phyloP scores from a whole-genome alignment of 2,329 filamentous ascomycete species.

The Colletotrichum orbiculare region DNA sequence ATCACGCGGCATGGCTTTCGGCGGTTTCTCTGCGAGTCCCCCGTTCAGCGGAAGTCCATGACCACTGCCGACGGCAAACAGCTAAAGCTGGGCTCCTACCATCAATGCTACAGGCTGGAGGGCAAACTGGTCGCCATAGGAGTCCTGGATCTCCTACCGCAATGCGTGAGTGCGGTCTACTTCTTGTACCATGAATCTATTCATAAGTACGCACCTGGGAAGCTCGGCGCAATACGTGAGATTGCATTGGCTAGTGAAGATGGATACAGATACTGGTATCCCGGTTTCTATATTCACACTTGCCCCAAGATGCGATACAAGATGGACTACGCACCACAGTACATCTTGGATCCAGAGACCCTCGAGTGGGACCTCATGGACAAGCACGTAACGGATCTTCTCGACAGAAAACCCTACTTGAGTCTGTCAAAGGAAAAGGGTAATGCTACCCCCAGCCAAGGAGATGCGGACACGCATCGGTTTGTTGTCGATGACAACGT shows the following conservation, averaged over 20 bases:
- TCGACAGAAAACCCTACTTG: constrained; percentile 68
- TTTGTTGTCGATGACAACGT: constrained; percentile 38
- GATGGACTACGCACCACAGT: constrained; percentile 80
- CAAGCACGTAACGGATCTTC: constrained; percentile 57
- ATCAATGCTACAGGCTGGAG: constrained; percentile 85
- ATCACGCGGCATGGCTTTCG: constrained; percentile 73
- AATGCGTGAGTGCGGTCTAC: constrained; percentile 84
- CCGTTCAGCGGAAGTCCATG: constrained; percentile 62
- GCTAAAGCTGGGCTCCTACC: constrained; percentile 75
- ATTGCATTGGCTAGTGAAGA: constrained; percentile 75
- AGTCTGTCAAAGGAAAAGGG: constrained; percentile 51
- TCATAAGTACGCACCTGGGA: constrained; percentile 76
- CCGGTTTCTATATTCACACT: constrained; percentile 82
- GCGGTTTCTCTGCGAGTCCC: constrained; percentile 79
- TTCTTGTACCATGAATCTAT: constrained; percentile 84
- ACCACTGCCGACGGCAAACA: constrained; percentile 60
- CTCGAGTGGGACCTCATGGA: constrained; percentile 72
- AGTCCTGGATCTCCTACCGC: constrained; percentile 80
- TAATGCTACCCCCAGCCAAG: constrained; percentile 37
- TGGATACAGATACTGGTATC: constrained; percentile 82
- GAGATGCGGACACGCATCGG: neutral
- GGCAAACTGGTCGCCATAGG: constrained; percentile 80
- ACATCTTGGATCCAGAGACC: constrained; percentile 76
- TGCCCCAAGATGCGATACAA: constrained; percentile 90
- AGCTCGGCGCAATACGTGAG: constrained; percentile 79